Conservation (phyloP, 2,329 filamentous ascomycete genomes). For the Alternaria arbusti region DNA sequence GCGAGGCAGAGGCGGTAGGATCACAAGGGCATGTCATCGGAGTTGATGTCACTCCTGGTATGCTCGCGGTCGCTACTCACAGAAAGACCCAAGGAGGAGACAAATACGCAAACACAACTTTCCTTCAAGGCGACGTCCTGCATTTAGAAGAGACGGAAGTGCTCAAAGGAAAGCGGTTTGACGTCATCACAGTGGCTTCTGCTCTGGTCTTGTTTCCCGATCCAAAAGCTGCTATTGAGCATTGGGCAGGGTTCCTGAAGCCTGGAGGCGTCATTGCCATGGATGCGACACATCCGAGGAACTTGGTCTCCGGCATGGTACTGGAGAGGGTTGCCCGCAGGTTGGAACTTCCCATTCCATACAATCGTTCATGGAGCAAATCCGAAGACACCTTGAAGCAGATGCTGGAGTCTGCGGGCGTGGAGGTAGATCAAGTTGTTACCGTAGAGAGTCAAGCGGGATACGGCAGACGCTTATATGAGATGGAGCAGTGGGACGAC, state of each 20-base stretch:
- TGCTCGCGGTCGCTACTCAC: conserved; percentile 48
- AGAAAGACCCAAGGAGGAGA: conserved; percentile 35
- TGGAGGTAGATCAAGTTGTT: conserved; percentile 40
- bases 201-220: conserved; percentile 51
- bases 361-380: conserved; percentile 47
- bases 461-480: conserved; percentile 36
- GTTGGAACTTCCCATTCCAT: conserved; percentile 43
- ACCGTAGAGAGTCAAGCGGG: conserved; percentile 44
- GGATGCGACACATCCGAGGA: conserved; percentile 50
- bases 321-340: conserved; percentile 46
- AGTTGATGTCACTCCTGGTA: conserved; percentile 51
- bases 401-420: conserved; percentile 45
- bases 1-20: conserved; percentile 49
- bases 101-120: conserved; percentile 41
- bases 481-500: conserved; percentile 41
- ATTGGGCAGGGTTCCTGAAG: conserved; percentile 50
- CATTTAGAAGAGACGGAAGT: conserved; percentile 38
- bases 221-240: conserved; percentile 44
- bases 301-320: conserved; percentile 46
- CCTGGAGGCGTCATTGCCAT: conserved; percentile 49
- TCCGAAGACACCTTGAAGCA: conserved; percentile 39
- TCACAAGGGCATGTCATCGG: conserved; percentile 48
- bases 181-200: conserved; percentile 50
- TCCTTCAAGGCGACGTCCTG: conserved; percentile 48
- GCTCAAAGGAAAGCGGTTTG: conserved; percentile 35